Percentiles rank a stretch among this genome's conserved stretches.
These are phyloP conservation scores for Macadamia integrifolia DNA, from an alignment of 164 flowering plant species.

Conservation along the genomic window DNA sequence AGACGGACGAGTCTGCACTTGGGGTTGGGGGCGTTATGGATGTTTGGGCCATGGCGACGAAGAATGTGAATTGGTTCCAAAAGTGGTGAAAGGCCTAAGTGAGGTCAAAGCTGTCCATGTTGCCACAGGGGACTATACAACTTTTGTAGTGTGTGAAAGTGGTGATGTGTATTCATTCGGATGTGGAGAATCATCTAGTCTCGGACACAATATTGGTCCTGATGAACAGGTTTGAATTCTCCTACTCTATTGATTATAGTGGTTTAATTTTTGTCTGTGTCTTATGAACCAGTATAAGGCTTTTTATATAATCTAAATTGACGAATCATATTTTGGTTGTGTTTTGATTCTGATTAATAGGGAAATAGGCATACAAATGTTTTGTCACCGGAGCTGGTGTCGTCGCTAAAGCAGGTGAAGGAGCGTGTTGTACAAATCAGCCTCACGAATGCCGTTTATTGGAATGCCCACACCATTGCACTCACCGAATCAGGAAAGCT, in stretches of 20 bases:
- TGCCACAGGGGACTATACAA: constrained; percentile 95
- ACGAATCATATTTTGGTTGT: too few species aligned
- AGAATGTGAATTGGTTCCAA: constrained; percentile 84
- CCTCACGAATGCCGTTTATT: constrained; percentile 83
- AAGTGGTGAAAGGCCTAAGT: constrained; percentile 74
- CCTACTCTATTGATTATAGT: neutral
- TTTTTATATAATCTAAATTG: too few species aligned
- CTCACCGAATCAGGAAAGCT: constrained; percentile 85
- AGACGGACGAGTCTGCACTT: constrained; percentile 97
- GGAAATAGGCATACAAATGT: constrained; percentile 66
- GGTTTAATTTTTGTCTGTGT: neutral
- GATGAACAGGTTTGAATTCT: constrained; percentile 54
- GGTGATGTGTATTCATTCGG: constrained; percentile 98
- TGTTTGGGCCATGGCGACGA: constrained; percentile 98
- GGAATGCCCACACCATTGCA: constrained; percentile 96
- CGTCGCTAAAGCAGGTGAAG: constrained; percentile 62
- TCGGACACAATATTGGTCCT: constrained; percentile 63
- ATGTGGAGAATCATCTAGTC: constrained; percentile 93
- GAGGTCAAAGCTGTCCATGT: constrained; percentile 85
- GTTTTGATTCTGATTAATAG: constrained; percentile 22
- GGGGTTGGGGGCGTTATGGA: constrained; percentile 99
- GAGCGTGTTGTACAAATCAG: constrained; percentile 90
- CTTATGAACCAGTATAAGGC: neutral
- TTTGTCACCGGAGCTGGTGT: constrained; percentile 74
- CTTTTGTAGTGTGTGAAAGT: constrained; percentile 86